phyloP scores from a whole-genome alignment of 257 asterid genomes.

The Solanum peruvianum region DNA sequence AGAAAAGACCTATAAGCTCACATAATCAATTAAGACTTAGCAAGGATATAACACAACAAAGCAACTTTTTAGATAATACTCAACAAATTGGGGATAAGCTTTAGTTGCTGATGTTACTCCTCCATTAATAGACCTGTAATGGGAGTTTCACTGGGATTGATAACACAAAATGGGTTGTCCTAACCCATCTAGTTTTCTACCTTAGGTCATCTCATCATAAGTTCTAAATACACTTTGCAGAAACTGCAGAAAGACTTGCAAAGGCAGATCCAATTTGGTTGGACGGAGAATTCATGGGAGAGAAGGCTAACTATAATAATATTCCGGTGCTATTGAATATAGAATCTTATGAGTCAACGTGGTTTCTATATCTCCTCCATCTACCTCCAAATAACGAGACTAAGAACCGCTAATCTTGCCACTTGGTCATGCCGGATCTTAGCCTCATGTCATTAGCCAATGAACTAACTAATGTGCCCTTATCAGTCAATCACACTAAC shows the following conservation, averaged over 20 bases:
- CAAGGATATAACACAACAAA: not conserved
- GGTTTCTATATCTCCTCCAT: not conserved
- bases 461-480: not conserved
- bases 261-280: not conserved
- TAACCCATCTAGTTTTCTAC: not conserved
- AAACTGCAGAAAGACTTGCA: not conserved
- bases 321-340: not conserved
- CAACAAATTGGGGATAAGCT: not conserved
- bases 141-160: not conserved
- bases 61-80: not conserved
- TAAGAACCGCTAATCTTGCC: not conserved
- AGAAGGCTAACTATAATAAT: not conserved
- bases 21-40: not conserved
- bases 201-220: not conserved
- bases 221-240: not conserved
- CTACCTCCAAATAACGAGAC: not conserved
- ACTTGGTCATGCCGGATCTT: not conserved
- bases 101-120: not conserved
- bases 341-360: not conserved
- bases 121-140: not conserved
- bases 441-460: not conserved
- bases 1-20: not conserved
- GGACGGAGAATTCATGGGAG: not conserved
- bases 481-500: not conserved
- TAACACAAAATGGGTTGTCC: not conserved